These are phyloP conservation scores for Colletotrichum sp. DNA, from an alignment of 2,329 filamentous ascomycete genomes.

Conservation along the genomic window DNA sequence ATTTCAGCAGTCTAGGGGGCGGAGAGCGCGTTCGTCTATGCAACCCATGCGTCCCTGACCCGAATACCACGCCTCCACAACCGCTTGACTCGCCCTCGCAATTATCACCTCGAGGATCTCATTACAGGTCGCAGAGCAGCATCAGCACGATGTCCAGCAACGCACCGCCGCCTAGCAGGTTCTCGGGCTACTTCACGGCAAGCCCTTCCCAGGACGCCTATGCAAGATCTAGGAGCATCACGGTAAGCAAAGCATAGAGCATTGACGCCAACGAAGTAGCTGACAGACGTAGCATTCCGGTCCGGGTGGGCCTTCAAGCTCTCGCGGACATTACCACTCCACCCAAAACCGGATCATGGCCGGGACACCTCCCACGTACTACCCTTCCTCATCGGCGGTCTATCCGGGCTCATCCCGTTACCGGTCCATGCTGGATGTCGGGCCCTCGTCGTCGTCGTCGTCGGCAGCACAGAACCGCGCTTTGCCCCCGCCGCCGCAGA, in stretches of 20 bases:
- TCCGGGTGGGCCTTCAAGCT: constrained; percentile 24
- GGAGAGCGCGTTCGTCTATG: constrained; percentile 65
- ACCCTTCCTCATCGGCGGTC: constrained; percentile 28
- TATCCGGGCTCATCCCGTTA: constrained; percentile 25
- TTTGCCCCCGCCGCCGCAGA: constrained; percentile 49
- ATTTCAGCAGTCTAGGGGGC: constrained; percentile 52
- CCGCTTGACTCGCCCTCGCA: constrained; percentile 36
- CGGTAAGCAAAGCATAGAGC: neutral
- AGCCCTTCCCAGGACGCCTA: constrained; percentile 38
- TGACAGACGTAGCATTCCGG: constrained; percentile 28
- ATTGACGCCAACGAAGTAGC: neutral
- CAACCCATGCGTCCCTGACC: constrained; percentile 67
- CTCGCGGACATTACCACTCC: constrained; percentile 35
- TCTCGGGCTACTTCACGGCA: constrained; percentile 41
- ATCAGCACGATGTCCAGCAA: constrained; percentile 36
- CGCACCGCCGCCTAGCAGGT: constrained; percentile 32
- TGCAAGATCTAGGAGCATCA: constrained; percentile 21
- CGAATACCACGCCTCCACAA: constrained; percentile 61
- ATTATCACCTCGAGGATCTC: constrained; percentile 39
- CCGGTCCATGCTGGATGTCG: constrained; percentile 36
- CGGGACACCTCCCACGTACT: constrained; percentile 41
- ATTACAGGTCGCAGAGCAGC: constrained; percentile 53
- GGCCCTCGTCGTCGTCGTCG: constrained; percentile 36
- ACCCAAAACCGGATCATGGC: constrained; percentile 45
- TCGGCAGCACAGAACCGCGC: constrained; percentile 42